Evolutionary conservation across 2,329 filamentous ascomycete genomes (phyloP).

Genomic region (Coniochaeta sp.): DNA sequence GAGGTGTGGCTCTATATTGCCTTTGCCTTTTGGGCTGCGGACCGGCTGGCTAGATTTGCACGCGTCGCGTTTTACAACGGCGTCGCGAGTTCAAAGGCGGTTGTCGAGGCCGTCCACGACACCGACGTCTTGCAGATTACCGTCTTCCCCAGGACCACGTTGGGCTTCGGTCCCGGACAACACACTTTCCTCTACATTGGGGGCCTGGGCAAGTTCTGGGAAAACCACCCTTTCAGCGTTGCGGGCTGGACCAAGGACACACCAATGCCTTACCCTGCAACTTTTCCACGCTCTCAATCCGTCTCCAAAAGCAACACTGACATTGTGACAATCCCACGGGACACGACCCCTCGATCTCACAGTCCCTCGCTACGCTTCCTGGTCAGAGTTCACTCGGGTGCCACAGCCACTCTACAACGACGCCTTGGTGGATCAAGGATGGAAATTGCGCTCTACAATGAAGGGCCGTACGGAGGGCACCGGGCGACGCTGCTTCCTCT

Average conservation of each 20-base stretch:
- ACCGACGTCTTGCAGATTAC: slow-evolving; percentile 24
- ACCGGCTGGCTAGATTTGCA: slow-evolving; percentile 19
- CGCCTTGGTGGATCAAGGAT: not conserved
- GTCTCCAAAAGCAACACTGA: not conserved
- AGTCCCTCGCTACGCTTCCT: not conserved
- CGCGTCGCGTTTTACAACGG: slow-evolving; percentile 13
- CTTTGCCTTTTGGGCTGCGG: slow-evolving; percentile 22
- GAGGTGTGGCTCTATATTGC: slow-evolving; percentile 28
- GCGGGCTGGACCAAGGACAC: not conserved
- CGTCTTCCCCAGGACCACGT: slow-evolving; percentile 8
- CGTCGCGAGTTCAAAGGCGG: not conserved
- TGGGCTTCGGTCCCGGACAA: slow-evolving; percentile 15
- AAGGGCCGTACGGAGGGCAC: not conserved
- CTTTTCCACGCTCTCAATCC: not conserved
- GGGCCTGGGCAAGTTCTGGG: slow-evolving; percentile 25
- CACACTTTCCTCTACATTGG: slow-evolving; percentile 28
- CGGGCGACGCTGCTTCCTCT: not conserved
- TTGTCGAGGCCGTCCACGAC: slow-evolving; percentile 17
- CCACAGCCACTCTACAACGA: not conserved
- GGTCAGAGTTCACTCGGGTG: not conserved
- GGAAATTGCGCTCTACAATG: not conserved
- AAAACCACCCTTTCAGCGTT: slow-evolving; percentile 29
- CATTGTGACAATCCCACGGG: not conserved
- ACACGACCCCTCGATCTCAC: not conserved
- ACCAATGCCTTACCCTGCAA: not conserved